Base-by-base conservation (phyloP, 1,284 basidiomycete genomes). In the Ustilago crameri region DNA sequence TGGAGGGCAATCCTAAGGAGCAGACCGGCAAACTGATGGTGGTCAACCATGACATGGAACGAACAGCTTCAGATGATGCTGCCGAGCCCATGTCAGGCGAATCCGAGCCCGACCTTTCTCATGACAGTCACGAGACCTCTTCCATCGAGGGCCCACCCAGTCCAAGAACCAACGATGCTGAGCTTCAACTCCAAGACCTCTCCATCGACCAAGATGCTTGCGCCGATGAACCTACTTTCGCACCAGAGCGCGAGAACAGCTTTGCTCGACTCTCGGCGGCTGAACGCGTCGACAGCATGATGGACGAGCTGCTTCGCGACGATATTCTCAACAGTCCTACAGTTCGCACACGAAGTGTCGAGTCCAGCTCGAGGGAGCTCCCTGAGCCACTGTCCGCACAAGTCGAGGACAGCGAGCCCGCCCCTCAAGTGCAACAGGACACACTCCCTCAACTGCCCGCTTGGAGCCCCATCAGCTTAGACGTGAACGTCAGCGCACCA, bases 241-340 rank as follows among this genome's bases (percentile, higher is more conserved):
- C 40, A 9, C 32, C 41, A 3, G 71, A 74, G 32, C 40, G 57
- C 5, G 72, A 76, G 22, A 61, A 48, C 41, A 74, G 71, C 62
- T 73, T 65, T 44, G 51, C 55, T 22, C 59, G 68, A 24, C 62
- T 80, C 24, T 69, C 64, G 20, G 78, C 73, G 14, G 55, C 70
- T 9, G 74, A 79, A 30, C 72, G 78, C 17, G 75, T 80, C 12
- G 78, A 80, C 40, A 75, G 73, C 63, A 70, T 81, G 62, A 75
- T 82, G 41, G 79, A 82, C 41, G 72, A 80, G 61, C 75, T 82
- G 20, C 68, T 82, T 4, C 51, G 72, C 5, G 74, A 73, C 23
- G 64, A 78, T n/a, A 66, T 81, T 17, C 72, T 81, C 38, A 57
- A 47, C 64, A 77, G 58, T 24, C 70, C 71, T 4, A 62, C 46